Percentiles rank a stretch among this genome's conserved stretches.
Evolutionary conservation across 495 filamentous ascomycete genomes (phyloP).

Genomic region (Xylaria grammica): DNA sequence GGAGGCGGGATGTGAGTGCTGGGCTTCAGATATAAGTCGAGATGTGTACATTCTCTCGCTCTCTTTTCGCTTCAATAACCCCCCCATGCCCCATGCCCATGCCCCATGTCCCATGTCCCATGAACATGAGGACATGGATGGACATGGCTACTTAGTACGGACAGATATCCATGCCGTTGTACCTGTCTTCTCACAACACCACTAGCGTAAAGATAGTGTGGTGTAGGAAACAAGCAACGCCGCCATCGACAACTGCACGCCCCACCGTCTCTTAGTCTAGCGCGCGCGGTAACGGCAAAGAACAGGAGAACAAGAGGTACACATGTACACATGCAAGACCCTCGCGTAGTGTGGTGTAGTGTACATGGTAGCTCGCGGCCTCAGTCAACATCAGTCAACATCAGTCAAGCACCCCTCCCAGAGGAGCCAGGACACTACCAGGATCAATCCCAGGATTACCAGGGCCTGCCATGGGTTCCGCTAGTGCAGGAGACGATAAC

Average conservation of each 20-base stretch:
- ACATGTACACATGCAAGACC: conserved; percentile 26
- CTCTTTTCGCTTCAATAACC: conserved; percentile 19
- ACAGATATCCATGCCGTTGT: conserved; percentile 22
- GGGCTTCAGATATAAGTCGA: conserved; percentile 27
- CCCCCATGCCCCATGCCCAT: conserved; percentile 23
- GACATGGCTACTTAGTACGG: conserved; percentile 13
- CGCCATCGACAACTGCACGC: conserved; percentile 18
- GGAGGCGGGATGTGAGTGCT: conserved; percentile 22
- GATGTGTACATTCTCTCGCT: conserved; percentile 16
- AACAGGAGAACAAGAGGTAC: conserved; percentile 2
- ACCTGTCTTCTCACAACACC: conserved; percentile 22
- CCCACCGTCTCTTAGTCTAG: conserved; percentile 19
- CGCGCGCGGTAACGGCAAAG: conserved; percentile 23
- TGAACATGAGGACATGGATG: conserved; percentile 18
- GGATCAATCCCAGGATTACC: too few relatives aligned
- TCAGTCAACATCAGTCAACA: too few relatives aligned
- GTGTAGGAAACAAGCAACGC: conserved; percentile 25
- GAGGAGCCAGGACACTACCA: conserved; percentile 9
- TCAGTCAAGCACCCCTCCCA: conserved; percentile 10
- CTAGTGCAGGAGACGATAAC: conserved; percentile 24
- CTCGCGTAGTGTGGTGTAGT: conserved; percentile 8
- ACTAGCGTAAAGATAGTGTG: background rate
- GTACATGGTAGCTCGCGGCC: background rate
- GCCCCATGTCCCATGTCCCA: conserved; percentile 22
- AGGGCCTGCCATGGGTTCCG: conserved; percentile 19